Conservation (phyloP, 208 protist species). For the Vickermania spadyakhi region DNA sequence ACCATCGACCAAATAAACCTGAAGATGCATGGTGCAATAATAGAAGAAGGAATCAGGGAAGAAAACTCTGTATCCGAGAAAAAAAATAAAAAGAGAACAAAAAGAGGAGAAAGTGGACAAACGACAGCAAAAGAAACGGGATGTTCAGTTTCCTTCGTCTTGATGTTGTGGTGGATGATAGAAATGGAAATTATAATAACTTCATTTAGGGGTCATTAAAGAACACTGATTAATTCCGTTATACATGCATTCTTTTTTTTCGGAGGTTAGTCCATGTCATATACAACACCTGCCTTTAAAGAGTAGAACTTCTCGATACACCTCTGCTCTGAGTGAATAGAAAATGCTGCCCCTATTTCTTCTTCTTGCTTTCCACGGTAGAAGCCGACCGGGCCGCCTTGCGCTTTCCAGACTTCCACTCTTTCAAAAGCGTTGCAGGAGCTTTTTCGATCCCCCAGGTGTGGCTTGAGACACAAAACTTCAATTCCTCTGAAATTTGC, state of each 20-base stretch:
- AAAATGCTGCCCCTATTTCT: too few species aligned
- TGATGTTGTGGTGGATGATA: background rate
- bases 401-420: conserved; percentile 22
- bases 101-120: conserved; percentile 6
- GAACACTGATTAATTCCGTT: too few species aligned
- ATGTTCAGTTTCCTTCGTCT: background rate
- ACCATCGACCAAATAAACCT: conserved; percentile 71
- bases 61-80: conserved; percentile 5
- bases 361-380: too few species aligned
- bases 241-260: too few species aligned
- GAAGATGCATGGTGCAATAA: conserved; percentile 47
- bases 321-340: too few species aligned
- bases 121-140: too few species aligned
- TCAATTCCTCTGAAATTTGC: conserved; percentile 58
- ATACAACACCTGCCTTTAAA: too few species aligned
- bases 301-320: too few species aligned
- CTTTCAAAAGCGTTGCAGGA: conserved; percentile 45
- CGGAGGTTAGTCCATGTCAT: too few species aligned
- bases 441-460: conserved; percentile 62
- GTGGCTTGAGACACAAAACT: conserved; percentile 58
- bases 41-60: conserved; percentile 6
- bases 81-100: conserved; percentile 18
- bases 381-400: background rate
- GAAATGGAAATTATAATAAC: background rate
- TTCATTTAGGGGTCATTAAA: background rate